Conservation (phyloP, 768 basidiomycete genomes). For the Symmetrospora coprosmae region DNA sequence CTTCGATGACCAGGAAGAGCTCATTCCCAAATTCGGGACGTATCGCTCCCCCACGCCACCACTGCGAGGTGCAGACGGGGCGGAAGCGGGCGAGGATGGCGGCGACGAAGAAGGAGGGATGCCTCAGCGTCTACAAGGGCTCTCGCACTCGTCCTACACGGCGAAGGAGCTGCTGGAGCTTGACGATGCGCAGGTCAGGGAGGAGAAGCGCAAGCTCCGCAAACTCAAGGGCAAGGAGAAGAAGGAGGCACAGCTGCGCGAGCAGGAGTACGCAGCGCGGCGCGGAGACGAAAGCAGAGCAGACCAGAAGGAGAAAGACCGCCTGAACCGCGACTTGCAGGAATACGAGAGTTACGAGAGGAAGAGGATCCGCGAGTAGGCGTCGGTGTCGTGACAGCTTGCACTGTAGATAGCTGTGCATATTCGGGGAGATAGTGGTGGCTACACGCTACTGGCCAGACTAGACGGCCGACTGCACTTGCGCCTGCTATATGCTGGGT, state of each 20-base stretch:
- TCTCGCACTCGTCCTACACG: neutral
- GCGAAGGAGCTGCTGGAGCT: neutral
- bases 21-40: constrained; percentile 19
- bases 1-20: constrained; percentile 15
- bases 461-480: too few species aligned
- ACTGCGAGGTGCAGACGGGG: neutral
- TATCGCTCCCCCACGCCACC: constrained; percentile 13
- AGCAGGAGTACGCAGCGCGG: neutral
- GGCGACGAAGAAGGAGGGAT: neutral
- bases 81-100: neutral
- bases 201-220: constrained; percentile 16
- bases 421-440: too few species aligned
- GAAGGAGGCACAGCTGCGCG: neutral
- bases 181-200: constrained; percentile 1
- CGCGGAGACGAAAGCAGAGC: neutral
- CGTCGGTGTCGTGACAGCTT: too few species aligned
- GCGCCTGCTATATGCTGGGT: too few species aligned
- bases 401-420: too few species aligned
- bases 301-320: constrained; percentile 12
- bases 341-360: constrained; percentile 18
- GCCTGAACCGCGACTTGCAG: constrained; percentile 5
- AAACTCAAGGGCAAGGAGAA: constrained; percentile 19
- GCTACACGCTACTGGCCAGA: too few species aligned
- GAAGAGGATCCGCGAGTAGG: too few species aligned
- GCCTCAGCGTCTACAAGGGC: constrained; percentile 9